Base-by-base conservation (phyloP, 2,329 filamentous ascomycete species). In the Pseudogymnoascus sp. region DNA sequence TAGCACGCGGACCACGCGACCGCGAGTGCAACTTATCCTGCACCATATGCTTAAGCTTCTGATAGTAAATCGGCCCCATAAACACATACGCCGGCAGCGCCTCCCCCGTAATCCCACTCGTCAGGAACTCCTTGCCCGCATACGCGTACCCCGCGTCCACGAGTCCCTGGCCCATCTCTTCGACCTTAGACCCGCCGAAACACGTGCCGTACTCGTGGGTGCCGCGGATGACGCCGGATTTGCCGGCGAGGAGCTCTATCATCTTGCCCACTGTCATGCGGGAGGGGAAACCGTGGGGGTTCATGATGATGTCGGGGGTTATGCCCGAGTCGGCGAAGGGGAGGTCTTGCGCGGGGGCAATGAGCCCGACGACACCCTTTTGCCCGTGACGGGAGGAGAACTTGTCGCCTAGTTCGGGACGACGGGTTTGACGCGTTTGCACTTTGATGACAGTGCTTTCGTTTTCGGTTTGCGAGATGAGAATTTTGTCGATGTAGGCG, bases 41-140 rank as follows among this genome's bases (percentile, higher is more conserved):
- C 3, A 99, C 95, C 95, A 99, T 99, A 82, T 99, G 95, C 83
- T 99, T 99, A 68, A 99, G 85, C 69, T 96, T 96, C 80, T 99
- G 95, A 80, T 99, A 99, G 80, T 96, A 99, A 77, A 99, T 99
- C 10, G 95, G 95, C 0, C 95, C 95, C 74, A 96, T 96, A 82
- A 97, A 99, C 73, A 99, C 92, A 77, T 97, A 97, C 11, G 93
- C 93, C 67, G 96, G 92, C 5, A 97, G 82, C 0, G 90, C 86
- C 77, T 99, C 95, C 71, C 95, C 96, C 0, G 95, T 97, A 73
- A 97, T 93, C 36, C 95, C 95, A 0, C 88, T 93, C 0, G 95
- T 97, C 67, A 99, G 88, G 77, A 93, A 96, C 75, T 99, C 95
- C 74, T 99, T 99, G 69, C 96, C 95, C 64, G 93, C 91, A 83